Percentiles rank a stretch among this genome's conserved stretches.
These are phyloP conservation scores for Cyberlindnera mycetangii DNA, from an alignment of 805 yeast genomes.

Conservation along the genomic window DNA sequence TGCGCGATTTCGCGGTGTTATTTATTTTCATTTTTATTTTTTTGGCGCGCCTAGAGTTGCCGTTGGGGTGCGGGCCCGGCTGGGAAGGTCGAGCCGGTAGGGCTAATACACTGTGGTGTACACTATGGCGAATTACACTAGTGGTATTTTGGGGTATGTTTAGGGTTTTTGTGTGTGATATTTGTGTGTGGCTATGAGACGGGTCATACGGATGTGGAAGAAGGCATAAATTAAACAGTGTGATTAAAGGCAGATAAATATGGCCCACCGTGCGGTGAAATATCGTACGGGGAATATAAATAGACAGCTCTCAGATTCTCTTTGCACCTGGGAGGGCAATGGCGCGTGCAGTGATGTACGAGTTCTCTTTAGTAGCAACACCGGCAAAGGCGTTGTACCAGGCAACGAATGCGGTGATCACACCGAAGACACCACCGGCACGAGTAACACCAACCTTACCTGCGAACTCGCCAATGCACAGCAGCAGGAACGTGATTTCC, in stretches of 20 bases:
- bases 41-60: too few species aligned
- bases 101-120: not conserved
- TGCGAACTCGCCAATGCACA: conserved; percentile 50
- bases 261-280: too few species aligned
- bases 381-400: conserved; percentile 65
- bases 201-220: too few species aligned
- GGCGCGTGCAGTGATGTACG: conserved; percentile 34
- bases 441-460: conserved; percentile 38
- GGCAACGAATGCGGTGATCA: conserved; percentile 50
- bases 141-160: too few species aligned
- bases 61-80: not conserved
- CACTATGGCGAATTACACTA: too few species aligned
- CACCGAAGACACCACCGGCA: conserved; percentile 58
- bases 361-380: conserved; percentile 54
- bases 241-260: too few species aligned
- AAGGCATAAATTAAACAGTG: too few species aligned
- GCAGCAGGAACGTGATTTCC: conserved; percentile 51
- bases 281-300: too few species aligned
- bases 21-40: too few species aligned
- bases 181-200: too few species aligned
- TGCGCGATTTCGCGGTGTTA: not conserved
- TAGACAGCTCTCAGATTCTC: too few species aligned
- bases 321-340: conserved; percentile 33
- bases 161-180: too few species aligned
- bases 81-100: not conserved